These are phyloP conservation scores for Begonia masoniana DNA, from an alignment of 306 rosid species.

Conservation along the genomic window DNA sequence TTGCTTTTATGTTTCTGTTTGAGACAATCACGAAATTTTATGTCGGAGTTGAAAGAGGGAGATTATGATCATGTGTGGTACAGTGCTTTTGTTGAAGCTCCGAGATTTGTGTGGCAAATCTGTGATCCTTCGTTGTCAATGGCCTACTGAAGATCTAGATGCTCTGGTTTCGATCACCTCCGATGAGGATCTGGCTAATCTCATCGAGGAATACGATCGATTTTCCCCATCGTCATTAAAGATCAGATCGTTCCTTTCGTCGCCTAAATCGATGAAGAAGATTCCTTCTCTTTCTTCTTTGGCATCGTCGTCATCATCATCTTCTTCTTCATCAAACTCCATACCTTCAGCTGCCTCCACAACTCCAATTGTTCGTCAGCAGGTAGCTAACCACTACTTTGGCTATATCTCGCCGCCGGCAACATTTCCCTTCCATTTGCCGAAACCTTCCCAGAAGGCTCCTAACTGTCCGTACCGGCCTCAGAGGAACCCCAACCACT, in stretches of 20 bases:
- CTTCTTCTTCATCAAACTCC: slow-evolving; percentile 19
- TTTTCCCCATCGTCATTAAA: slow-evolving; percentile 33
- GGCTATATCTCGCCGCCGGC: slow-evolving; percentile 25
- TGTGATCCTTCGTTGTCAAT: slow-evolving; percentile 72
- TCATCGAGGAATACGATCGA: slow-evolving; percentile 75
- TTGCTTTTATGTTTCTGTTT: not conserved
- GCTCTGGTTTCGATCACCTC: slow-evolving; percentile 76
- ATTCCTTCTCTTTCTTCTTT: slow-evolving; percentile 20
- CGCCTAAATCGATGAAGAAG: slow-evolving; percentile 35
- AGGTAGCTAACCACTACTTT: slow-evolving; percentile 20
- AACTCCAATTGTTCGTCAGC: slow-evolving; percentile 19
- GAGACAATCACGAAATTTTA: not conserved
- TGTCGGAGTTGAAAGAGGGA: slow-evolving; percentile 9
- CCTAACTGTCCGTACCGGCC: slow-evolving; percentile 33
- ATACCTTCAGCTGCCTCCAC: slow-evolving; percentile 22
- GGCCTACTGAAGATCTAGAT: slow-evolving; percentile 86
- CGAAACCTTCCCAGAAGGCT: slow-evolving; percentile 28
- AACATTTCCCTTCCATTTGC: slow-evolving; percentile 14
- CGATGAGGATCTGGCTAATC: slow-evolving; percentile 78
- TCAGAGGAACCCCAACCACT: slow-evolving; percentile 31
- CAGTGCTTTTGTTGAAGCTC: slow-evolving; percentile 68
- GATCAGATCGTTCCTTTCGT: slow-evolving; percentile 74
- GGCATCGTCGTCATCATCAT: slow-evolving; percentile 30
- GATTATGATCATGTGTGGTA: slow-evolving; percentile 12
- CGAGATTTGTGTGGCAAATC: slow-evolving; percentile 54